Conservation (phyloP, 2,329 filamentous ascomycete genomes). For the Alternaria brassicicola region DNA sequence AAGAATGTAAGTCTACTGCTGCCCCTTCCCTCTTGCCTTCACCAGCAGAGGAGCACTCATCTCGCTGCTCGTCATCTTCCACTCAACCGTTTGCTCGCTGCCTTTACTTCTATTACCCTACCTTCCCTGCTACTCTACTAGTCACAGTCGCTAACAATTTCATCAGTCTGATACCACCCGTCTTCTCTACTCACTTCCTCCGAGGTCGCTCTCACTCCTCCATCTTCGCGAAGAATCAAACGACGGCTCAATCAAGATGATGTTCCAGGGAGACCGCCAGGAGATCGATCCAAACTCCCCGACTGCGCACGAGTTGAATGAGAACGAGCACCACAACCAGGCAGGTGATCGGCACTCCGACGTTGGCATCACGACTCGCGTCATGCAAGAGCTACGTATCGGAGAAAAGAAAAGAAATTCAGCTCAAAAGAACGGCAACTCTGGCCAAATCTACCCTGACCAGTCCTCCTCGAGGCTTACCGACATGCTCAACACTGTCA, state of each 20-base stretch:
- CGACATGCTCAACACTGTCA: conserved; percentile 34
- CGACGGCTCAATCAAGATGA: conserved; percentile 31
- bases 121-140: neutral
- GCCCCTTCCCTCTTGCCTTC: conserved; percentile 21
- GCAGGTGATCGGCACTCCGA: conserved; percentile 5
- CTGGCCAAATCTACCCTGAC: conserved; percentile 21
- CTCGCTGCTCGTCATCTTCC: conserved; percentile 4
- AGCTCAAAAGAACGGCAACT: neutral
- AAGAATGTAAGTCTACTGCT: conserved; percentile 39
- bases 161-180: conserved; percentile 33
- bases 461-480: conserved; percentile 35
- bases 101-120: conserved; percentile 12
- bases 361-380: conserved; percentile 13
- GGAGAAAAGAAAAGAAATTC: conserved; percentile 6
- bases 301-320: conserved; percentile 12
- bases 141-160: conserved; percentile 13
- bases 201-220: conserved; percentile 10
- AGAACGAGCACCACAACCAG: conserved; percentile 4
- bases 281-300: conserved; percentile 28
- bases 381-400: conserved; percentile 32
- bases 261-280: conserved; percentile 32
- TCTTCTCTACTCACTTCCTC: conserved; percentile 28
- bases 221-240: conserved; percentile 18
- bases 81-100: neutral
- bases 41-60: conserved; percentile 6